phyloP scores from a whole-genome alignment of 306 rosid genomes.

The Cucurbita argyrosperma region DNA sequence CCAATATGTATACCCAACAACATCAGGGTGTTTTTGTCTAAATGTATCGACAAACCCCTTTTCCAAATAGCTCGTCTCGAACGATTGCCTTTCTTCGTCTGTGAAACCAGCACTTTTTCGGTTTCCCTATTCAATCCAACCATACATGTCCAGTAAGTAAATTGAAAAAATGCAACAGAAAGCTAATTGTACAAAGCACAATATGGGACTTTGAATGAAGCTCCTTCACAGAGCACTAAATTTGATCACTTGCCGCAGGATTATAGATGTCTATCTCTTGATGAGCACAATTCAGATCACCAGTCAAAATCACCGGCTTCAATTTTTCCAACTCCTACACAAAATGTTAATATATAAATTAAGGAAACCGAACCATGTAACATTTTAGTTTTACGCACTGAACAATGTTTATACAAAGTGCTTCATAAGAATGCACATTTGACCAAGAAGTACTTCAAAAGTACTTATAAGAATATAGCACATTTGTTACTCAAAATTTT shows the following conservation, averaged over 20 bases:
- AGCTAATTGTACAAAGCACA: background rate
- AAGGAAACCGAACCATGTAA: slow-evolving; percentile 4
- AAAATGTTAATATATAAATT: slow-evolving; percentile 5
- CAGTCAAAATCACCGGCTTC: slow-evolving; percentile 84
- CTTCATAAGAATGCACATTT: background rate
- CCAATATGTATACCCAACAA: slow-evolving; percentile 90
- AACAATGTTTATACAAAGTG: background rate
- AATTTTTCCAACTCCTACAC: slow-evolving; percentile 81
- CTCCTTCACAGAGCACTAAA: background rate
- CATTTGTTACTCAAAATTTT: background rate
- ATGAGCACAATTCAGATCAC: slow-evolving; percentile 94
- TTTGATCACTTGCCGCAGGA: slow-evolving; percentile 60
- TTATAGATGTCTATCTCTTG: slow-evolving; percentile 86
- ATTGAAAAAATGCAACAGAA: background rate
- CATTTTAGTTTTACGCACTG: background rate
- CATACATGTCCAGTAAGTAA: background rate
- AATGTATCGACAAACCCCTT: slow-evolving; percentile 82
- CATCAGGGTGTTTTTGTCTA: slow-evolving; percentile 74
- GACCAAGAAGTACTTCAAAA: background rate
- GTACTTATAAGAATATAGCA: background rate
- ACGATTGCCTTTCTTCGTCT: slow-evolving; percentile 81
- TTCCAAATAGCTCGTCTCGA: slow-evolving; percentile 54
- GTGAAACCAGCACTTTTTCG: slow-evolving; percentile 91
- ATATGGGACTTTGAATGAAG: background rate
- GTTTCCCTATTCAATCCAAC: slow-evolving; percentile 45